A percentile compares a stretch with the other conserved stretches of the same genome.
These are phyloP conservation scores for Ophiocordyceps camponoti-leonardi DNA, from an alignment of 2,329 filamentous ascomycete genomes.

Conservation along the genomic window DNA sequence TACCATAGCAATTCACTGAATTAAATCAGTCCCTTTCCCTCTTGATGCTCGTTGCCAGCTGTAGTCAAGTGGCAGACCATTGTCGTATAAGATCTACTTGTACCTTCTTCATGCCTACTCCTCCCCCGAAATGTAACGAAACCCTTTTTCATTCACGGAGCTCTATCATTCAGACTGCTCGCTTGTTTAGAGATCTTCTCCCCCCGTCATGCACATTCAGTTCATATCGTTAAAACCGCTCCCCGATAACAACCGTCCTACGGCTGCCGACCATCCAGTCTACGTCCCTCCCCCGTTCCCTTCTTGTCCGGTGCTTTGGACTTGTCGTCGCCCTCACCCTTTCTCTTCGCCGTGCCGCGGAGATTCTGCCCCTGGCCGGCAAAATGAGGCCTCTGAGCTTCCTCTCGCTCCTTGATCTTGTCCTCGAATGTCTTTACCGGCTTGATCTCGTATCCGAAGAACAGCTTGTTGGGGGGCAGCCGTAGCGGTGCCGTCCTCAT, in stretches of 20 bases:
- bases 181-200: not conserved
- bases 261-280: constrained; percentile 24
- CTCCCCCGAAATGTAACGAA: not conserved
- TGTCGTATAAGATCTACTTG: too few relatives aligned
- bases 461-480: constrained; percentile 74
- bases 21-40: too few relatives aligned
- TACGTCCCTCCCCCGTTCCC: constrained; percentile 21
- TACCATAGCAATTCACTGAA: too few relatives aligned
- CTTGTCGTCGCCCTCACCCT: constrained; percentile 34
- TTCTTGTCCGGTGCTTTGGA: constrained; percentile 30
- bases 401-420: constrained; percentile 45
- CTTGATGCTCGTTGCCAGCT: too few relatives aligned
- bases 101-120: too few relatives aligned
- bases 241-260: constrained; percentile 1
- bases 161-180: not conserved
- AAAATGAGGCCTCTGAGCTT: constrained; percentile 57
- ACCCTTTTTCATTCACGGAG: too few relatives aligned
- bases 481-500: constrained; percentile 71
- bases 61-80: too few relatives aligned
- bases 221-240: too few relatives aligned
- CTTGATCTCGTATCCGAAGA: constrained; percentile 90
- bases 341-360: constrained; percentile 52
- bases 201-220: too few relatives aligned
- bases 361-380: constrained; percentile 74
- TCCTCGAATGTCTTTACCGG: constrained; percentile 68